Evolutionary conservation across 2,329 filamentous ascomycete species (phyloP).

Genomic region (Claviceps paspali): DNA sequence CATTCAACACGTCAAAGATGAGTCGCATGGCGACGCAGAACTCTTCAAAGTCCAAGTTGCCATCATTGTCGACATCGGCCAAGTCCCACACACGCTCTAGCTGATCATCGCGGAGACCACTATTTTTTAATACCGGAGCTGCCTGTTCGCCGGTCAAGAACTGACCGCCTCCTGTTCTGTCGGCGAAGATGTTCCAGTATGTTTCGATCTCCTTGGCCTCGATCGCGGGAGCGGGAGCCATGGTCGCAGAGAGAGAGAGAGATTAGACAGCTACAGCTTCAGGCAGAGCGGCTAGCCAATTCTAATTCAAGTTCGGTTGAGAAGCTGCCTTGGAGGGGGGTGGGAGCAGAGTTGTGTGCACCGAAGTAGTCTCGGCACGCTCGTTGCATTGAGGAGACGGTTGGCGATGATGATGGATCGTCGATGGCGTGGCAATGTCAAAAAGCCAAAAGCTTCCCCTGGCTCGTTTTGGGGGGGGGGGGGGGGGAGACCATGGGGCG

Average conservation of each 20-base stretch:
- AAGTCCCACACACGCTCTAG: constrained; percentile 97
- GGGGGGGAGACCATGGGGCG: background rate
- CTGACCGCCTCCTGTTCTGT: constrained; percentile 43
- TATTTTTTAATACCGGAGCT: constrained; percentile 48
- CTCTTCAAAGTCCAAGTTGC: constrained; percentile 96
- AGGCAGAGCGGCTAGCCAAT: background rate
- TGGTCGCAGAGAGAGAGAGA: constrained; percentile 18
- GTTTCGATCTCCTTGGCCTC: constrained; percentile 48
- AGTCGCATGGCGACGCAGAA: constrained; percentile 98
- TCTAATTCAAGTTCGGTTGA: background rate
- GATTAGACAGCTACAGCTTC: constrained; percentile 1
- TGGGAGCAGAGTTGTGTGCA: background rate
- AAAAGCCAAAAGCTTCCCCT: constrained; percentile 15
- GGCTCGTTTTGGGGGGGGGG: constrained; percentile 11
- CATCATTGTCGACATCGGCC: constrained; percentile 92
- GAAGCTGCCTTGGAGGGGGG: background rate
- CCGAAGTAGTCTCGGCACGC: background rate
- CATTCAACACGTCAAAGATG: constrained; percentile 94
- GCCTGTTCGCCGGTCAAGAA: constrained; percentile 46
- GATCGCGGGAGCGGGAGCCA: constrained; percentile 39
- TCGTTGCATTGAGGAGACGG: too few species aligned
- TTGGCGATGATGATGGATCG: background rate
- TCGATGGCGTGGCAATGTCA: constrained; percentile 13
- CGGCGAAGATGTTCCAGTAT: constrained; percentile 50
- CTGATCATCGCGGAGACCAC: constrained; percentile 51